Conservation (phyloP, 140 eudicot species). For the Oenanthe javanica region DNA sequence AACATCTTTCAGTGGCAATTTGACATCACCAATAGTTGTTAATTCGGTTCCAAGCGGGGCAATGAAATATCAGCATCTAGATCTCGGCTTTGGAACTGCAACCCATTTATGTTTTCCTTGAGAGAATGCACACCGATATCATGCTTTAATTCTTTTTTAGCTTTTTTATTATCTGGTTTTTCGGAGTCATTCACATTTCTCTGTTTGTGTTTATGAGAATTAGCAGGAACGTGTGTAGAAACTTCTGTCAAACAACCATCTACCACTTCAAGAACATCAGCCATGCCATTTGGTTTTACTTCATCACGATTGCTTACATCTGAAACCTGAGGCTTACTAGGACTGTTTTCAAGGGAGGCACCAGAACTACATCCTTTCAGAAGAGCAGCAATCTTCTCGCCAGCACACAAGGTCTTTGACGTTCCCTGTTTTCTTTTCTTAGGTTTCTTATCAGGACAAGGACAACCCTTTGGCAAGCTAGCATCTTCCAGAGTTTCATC, state of each 20-base stretch:
- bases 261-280: constrained; percentile 17
- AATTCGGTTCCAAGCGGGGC: constrained; percentile 71
- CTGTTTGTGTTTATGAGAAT: background rate
- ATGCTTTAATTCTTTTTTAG: constrained; percentile 7
- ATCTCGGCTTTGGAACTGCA: background rate
- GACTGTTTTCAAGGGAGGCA: constrained; percentile 9
- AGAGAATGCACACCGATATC: constrained; percentile 6
- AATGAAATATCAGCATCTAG: constrained; percentile 26
- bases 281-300: constrained; percentile 1
- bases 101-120: constrained; percentile 12
- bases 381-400: background rate
- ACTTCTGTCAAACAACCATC: background rate
- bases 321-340: constrained; percentile 14
- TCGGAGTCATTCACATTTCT: constrained; percentile 8
- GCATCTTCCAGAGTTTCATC: background rate
- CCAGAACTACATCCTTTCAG: background rate
- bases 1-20: constrained; percentile 60
- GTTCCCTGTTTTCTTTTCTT: constrained; percentile 7
- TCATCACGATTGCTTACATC: background rate
- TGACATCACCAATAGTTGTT: constrained; percentile 49
- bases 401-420: background rate
- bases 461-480: background rate
- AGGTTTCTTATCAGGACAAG: constrained; percentile 4
- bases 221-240: background rate
- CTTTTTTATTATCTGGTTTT: background rate